These are phyloP conservation scores for Hypomontagnella submonticulosa DNA, from an alignment of 495 filamentous ascomycete species.

Conservation along the genomic window DNA sequence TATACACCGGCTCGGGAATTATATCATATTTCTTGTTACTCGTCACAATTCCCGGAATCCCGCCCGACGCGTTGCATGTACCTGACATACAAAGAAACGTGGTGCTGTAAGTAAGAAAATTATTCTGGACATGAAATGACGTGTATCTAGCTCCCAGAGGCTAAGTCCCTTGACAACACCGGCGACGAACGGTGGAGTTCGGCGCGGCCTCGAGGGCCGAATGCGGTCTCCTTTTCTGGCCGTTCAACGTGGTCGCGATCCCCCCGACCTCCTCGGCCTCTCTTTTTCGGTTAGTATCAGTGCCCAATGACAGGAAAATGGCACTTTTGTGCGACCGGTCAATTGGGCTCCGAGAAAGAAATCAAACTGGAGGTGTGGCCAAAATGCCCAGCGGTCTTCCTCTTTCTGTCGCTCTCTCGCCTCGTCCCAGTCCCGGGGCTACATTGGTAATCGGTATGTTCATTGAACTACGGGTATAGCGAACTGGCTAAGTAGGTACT, in stretches of 20 bases:
- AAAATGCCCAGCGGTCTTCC: slow-evolving; percentile 14
- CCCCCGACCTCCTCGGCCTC: slow-evolving; percentile 29
- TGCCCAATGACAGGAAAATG: slow-evolving; percentile 44
- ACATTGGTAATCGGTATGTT: slow-evolving; percentile 20
- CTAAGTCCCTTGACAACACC: slow-evolving; percentile 22
- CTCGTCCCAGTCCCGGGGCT: slow-evolving; percentile 10
- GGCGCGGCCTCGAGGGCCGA: slow-evolving; percentile 43
- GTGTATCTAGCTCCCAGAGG: slow-evolving; percentile 27
- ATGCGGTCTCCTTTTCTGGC: slow-evolving; percentile 43
- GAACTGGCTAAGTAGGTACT: slow-evolving; percentile 28
- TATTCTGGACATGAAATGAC: slow-evolving; percentile 34
- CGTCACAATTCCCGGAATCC: slow-evolving; percentile 38
- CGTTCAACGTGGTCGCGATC: slow-evolving; percentile 41
- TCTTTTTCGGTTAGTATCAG: slow-evolving; percentile 41
- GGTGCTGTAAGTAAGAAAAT: slow-evolving; percentile 43
- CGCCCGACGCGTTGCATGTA: slow-evolving; percentile 42
- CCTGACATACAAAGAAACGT: slow-evolving; percentile 44
- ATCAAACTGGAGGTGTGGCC: slow-evolving; percentile 23
- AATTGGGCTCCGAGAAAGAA: slow-evolving; percentile 41
- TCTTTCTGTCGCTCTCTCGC: not conserved
- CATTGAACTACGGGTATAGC: slow-evolving; percentile 6
- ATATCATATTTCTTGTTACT: slow-evolving; percentile 26
- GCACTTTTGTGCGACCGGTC: slow-evolving; percentile 36
- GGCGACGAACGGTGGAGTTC: slow-evolving; percentile 42
- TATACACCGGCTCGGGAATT: slow-evolving; percentile 19